Evolutionary conservation across 1,139 yeast genomes (phyloP).

Genomic region (Geotrichum candidum): DNA sequence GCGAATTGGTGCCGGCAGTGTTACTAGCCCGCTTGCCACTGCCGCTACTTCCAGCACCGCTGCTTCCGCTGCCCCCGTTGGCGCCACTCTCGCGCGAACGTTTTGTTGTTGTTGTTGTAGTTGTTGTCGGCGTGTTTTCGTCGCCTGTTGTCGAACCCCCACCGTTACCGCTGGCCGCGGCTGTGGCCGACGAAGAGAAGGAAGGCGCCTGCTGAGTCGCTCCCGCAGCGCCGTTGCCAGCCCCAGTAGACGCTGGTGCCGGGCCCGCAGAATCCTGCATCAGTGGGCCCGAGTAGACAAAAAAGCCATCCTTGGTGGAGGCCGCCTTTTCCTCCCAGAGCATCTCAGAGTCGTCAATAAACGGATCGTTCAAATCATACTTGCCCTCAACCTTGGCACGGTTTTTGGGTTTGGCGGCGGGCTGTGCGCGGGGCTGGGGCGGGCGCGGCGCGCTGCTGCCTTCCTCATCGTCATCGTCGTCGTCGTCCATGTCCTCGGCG

Average conservation of each 20-base stretch:
- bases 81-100: constrained; percentile 9
- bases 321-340: constrained; percentile 92
- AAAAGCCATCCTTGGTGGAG: constrained; percentile 90
- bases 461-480: constrained; percentile 52
- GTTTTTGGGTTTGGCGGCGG: constrained; percentile 24
- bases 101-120: background rate
- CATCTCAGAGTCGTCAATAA: constrained; percentile 90
- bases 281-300: constrained; percentile 91
- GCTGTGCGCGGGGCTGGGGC: constrained; percentile 13
- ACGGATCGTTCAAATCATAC: constrained; percentile 90
- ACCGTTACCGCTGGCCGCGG: constrained; percentile 26
- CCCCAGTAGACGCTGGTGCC: background rate
- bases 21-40: constrained; percentile 2
- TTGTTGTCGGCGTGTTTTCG: constrained; percentile 9
- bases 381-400: constrained; percentile 50
- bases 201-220: background rate
- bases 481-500: constrained; percentile 55
- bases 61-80: constrained; percentile 2
- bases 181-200: background rate
- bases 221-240: background rate
- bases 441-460: constrained; percentile 41
- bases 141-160: constrained; percentile 22
- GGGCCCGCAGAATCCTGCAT: constrained; percentile 42
- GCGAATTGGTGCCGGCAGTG: background rate
- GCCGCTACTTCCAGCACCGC: constrained; percentile 12